Evolutionary conservation across 352 stramenopile genomes (phyloP).

Genomic region (Blastocystis hominis): DNA sequence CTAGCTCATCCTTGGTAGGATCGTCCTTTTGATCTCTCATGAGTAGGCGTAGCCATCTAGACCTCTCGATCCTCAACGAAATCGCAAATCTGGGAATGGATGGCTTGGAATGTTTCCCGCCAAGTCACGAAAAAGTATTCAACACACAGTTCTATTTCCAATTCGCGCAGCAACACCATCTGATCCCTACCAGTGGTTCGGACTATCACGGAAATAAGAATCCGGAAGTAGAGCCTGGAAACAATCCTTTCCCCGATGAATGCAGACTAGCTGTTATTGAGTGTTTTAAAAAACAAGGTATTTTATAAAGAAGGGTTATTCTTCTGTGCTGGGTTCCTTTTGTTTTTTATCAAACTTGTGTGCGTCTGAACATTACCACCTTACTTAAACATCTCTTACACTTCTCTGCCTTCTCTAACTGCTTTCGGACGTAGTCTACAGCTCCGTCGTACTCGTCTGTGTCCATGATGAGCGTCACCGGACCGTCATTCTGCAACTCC

Average conservation of each 20-base stretch:
- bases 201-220: slow-evolving; percentile 41
- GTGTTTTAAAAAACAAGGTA: slow-evolving; percentile 35
- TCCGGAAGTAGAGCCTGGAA: slow-evolving; percentile 29
- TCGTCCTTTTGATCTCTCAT: background rate
- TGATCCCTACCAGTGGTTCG: slow-evolving; percentile 34
- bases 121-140: background rate
- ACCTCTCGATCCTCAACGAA: background rate
- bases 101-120: slow-evolving; percentile 50
- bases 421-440: background rate
- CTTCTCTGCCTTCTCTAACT: slow-evolving; percentile 12
- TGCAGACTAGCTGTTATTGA: background rate
- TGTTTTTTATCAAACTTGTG: slow-evolving; percentile 39
- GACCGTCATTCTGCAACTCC: slow-evolving; percentile 43
- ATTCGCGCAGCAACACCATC: background rate
- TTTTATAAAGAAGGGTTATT: slow-evolving; percentile 2
- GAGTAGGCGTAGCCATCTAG: too few species aligned
- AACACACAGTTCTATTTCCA: background rate
- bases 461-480: slow-evolving; percentile 32
- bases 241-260: slow-evolving; percentile 7
- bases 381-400: background rate
- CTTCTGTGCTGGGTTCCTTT: background rate
- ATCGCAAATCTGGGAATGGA: slow-evolving; percentile 4
- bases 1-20: slow-evolving; percentile 25
- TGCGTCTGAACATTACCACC: background rate
- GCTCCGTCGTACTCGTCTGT: slow-evolving; percentile 44